Base-by-base conservation (phyloP, 768 basidiomycete species). In the Mycena alexandri region DNA sequence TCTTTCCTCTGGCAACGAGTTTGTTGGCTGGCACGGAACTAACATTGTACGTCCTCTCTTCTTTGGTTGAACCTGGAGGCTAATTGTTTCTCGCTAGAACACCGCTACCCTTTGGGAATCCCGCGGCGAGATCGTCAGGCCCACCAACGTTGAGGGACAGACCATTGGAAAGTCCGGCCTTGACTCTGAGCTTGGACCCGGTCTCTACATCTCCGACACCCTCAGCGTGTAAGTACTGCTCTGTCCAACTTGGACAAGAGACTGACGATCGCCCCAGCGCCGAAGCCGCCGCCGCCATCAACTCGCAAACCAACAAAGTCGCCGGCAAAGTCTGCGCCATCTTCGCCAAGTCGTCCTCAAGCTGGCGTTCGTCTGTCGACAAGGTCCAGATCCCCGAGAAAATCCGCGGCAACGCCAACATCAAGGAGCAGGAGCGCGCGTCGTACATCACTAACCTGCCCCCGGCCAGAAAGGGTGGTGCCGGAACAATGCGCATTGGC, bases 261-360 rank as follows among this genome's bases (percentile, higher is more conserved):
- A 36, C 17, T 14, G 34, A 16, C 6, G 13, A 29, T 2, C 2
- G 19, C 13, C 46, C 5, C 46, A 60, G 59, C 8, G 59, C 59
- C 36, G 59, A 50, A 12, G 46, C 59, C 19, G 59, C 59, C 2
- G 59, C 59, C 17, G 47, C 33, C 33, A 50, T 50, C 47, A 60
- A 60, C 59, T 34, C 47, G 10, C 12, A 60, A 21, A 34, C 12
- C 21, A 60, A 50, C 48, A 25, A 42, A 8, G 47, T 60, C 47
- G 48, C 33, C 3, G 59, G 47, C 36, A 60, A 50, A 41, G 59
- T 60, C 11, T 60, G 59, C 47, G 59, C 59, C 47, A 60, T 60
- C 59, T 60, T 60, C n/a, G 59, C 59, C 12, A 47, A 47, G n/a
- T 60, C 59, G 6, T 60, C 59, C 5, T 14, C 44, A n/a, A 38